These are phyloP conservation scores for Nelumbo lutea DNA, from an alignment of 164 flowering plant species.

Conservation along the genomic window DNA sequence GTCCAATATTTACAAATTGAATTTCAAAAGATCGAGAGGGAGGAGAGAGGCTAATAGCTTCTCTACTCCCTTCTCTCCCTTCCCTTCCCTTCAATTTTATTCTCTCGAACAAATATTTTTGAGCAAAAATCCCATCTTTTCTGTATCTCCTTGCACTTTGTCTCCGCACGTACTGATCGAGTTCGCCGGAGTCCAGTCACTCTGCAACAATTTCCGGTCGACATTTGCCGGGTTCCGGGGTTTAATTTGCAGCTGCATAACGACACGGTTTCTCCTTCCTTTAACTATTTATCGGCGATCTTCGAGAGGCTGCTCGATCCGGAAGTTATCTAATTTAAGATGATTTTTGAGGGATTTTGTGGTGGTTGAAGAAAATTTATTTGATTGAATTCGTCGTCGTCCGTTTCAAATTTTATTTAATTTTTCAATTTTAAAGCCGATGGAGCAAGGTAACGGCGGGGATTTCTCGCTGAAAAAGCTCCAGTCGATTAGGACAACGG, in stretches of 20 bases:
- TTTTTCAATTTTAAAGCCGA: conserved; percentile 26
- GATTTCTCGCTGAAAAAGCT: conserved; percentile 47
- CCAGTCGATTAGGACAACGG: conserved; percentile 23
- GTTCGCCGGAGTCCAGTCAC: conserved; percentile 6
- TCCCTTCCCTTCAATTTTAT: conserved; percentile 13
- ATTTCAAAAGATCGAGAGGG: conserved; percentile 69
- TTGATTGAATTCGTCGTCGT: conserved; percentile 12
- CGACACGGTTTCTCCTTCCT: neutral
- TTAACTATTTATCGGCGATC: neutral
- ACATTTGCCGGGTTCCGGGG: conserved; percentile 17
- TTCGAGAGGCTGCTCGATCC: conserved; percentile 21
- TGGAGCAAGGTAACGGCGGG: conserved; percentile 55
- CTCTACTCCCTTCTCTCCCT: conserved; percentile 12
- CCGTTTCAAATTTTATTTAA: neutral
- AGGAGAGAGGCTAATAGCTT: conserved; percentile 26
- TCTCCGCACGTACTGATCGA: neutral
- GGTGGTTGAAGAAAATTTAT: conserved; percentile 12
- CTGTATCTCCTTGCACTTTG: neutral
- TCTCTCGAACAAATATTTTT: conserved; percentile 3
- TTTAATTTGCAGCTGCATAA: neutral
- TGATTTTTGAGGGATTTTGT: conserved; percentile 18
- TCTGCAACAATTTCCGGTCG: conserved; percentile 5
- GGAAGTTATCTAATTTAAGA: conserved; percentile 17
- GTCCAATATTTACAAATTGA: conserved; percentile 43
- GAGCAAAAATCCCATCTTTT: conserved; percentile 1